A percentile compares a stretch with the other conserved stretches of the same genome.
phyloP scores from a whole-genome alignment of 306 rosid genomes.

The Cyclanthera cordifolia region DNA sequence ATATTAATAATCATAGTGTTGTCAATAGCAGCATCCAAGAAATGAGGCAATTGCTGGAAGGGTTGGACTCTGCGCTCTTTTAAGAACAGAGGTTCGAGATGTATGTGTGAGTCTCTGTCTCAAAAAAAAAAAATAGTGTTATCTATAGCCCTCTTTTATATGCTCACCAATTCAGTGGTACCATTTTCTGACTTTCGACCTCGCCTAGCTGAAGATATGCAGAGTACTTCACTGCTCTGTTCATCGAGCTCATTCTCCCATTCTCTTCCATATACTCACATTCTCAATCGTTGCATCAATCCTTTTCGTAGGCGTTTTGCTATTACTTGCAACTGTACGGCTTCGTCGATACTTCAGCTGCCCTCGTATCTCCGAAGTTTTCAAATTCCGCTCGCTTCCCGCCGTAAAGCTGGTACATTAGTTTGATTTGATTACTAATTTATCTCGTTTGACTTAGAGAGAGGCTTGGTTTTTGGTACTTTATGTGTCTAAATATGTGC shows the following conservation, averaged over 20 bases:
- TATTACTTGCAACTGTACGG: slow-evolving; percentile 3
- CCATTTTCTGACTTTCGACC: background rate
- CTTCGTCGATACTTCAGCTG: slow-evolving; percentile 15
- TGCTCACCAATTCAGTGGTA: background rate
- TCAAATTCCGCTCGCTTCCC: slow-evolving; percentile 23
- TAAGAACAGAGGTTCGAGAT: too few relatives aligned
- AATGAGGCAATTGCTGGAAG: too few relatives aligned
- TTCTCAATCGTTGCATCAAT: slow-evolving; percentile 21
- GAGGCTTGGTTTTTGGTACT: background rate
- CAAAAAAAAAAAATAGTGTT: too few relatives aligned
- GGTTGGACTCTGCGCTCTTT: too few relatives aligned
- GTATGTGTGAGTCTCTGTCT: too few relatives aligned
- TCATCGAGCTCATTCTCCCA: slow-evolving; percentile 21
- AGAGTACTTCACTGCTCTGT: slow-evolving; percentile 28
- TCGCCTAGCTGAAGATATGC: slow-evolving; percentile 16
- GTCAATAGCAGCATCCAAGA: too few relatives aligned
- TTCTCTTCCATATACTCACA: slow-evolving; percentile 17
- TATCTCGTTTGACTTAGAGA: background rate
- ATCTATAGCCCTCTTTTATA: too few relatives aligned
- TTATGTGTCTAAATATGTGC: background rate
- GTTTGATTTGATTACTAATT: background rate
- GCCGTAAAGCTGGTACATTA: slow-evolving; percentile 32
- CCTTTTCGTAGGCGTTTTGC: slow-evolving; percentile 17
- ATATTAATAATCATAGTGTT: too few relatives aligned
- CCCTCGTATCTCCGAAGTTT: slow-evolving; percentile 20